These are phyloP conservation scores for Polytolypa hystricis DNA, from an alignment of 2,329 filamentous ascomycete species.

Conservation along the genomic window DNA sequence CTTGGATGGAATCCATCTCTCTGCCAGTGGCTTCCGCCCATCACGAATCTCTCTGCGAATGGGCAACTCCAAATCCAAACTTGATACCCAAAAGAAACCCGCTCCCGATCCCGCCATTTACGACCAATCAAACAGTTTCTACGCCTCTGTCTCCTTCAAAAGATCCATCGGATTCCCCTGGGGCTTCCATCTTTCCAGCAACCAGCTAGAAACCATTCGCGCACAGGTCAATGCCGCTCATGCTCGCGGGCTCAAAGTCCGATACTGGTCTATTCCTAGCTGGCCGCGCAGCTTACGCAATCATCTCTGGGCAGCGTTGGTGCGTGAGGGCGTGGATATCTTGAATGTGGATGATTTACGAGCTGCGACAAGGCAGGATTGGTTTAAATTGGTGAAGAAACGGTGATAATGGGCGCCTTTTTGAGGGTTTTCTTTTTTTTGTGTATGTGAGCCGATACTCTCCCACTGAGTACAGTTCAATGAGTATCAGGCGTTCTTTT, in stretches of 20 bases:
- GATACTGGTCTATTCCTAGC: slow-evolving; percentile 47
- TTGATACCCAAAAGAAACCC: slow-evolving; percentile 14
- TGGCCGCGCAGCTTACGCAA: slow-evolving; percentile 46
- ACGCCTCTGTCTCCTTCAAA: slow-evolving; percentile 45
- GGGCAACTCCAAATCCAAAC: background rate
- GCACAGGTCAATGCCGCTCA: slow-evolving; percentile 44
- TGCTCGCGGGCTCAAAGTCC: slow-evolving; percentile 40
- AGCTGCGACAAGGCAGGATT: slow-evolving; percentile 38
- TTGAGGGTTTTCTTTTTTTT: no score
- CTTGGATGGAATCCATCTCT: background rate
- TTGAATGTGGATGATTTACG: slow-evolving; percentile 49
- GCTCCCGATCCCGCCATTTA: slow-evolving; percentile 31
- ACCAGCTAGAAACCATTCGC: slow-evolving; percentile 38
- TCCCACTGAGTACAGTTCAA: no score
- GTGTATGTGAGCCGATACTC: no score
- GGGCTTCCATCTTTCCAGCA: slow-evolving; percentile 36
- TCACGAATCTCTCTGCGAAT: background rate
- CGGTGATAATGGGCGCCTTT: no score
- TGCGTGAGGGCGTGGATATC: slow-evolving; percentile 44
- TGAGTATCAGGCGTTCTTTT: no score
- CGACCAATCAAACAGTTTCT: slow-evolving; percentile 44
- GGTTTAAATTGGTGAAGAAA: no score
- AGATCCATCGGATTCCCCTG: slow-evolving; percentile 39
- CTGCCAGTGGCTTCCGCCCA: background rate
- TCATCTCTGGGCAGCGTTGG: slow-evolving; percentile 43